Evolutionary conservation across 2,329 filamentous ascomycete genomes (phyloP), one percentile per base, ranked within the genome.

Genomic region (Chaetomium sp.): DNA sequence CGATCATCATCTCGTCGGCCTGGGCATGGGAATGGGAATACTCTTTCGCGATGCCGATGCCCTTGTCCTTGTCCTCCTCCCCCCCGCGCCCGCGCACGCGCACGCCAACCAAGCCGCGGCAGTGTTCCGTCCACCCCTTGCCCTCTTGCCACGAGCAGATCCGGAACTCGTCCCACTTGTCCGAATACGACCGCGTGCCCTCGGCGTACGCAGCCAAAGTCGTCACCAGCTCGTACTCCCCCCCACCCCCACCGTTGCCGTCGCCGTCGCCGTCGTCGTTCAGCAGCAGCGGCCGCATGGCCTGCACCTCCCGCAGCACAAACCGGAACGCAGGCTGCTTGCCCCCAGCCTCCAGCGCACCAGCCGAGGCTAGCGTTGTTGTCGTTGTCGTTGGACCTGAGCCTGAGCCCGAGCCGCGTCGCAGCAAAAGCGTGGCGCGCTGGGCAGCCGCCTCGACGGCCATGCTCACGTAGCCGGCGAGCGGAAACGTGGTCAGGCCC

Each of bases 101-200:
- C 46, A 38, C 47, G 27, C 14, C 47, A 11, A 49, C 33, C n/a
- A 40, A 12, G n/a, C 47, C 47, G 36, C n/a, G n/a, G 14, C 47
- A 49, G 47, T 49, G 47, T 19, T 49, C 47, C 9, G 47, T 49
- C 47, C 47, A 49, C 2, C 47, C 47, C 47, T 40, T 19, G 7
- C 10, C 36, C n/a, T 40, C 3, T 12, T 19, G 5, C 47, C 47
- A 49, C 14, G 47, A 49, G 36, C 47, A 49, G 14, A 49, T 40
- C 14, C 47, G 47, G 14, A 49, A 49, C 19, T 49, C 47, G 12
- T 49, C 47, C 47, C 47, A 49, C 14, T 19, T 11, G 34, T 38
- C 35, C 35, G 46, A 49, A 14, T 37, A 49, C 34, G 33, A 34
- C 34, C 34, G n/a, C n/a, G 46, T 49, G n/a, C 34, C 46, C 14